Base-by-base conservation (phyloP, 352 stramenopile species). In the Pythium phragmiticola region DNA sequence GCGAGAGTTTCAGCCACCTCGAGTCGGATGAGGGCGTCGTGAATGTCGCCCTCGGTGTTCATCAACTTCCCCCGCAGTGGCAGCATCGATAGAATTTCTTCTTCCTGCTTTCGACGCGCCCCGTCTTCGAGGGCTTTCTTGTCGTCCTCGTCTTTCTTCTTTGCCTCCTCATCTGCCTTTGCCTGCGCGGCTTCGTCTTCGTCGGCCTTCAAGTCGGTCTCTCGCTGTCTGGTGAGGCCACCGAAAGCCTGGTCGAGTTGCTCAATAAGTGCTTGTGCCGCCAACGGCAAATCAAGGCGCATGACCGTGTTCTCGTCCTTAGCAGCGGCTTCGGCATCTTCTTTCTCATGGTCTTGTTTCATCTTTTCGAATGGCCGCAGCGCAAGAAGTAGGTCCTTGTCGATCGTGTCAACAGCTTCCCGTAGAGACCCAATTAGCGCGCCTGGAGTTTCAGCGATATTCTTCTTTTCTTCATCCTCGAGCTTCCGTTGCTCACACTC, bases 301-400 rank as follows among this genome's bases (percentile, higher is more conserved):
- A 21, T 30, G 7, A 1, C 26, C 0, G 48, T 11, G n/a, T 55
- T 55, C 30, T 57, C 41, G 23, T 70, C 56, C 8, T 39, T 37
- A 30, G 58, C 51, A 9, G 52, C 43, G 33, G 62, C 51, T 1
- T 62, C 14, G 0, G 59, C 63, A 9, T 79, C 65, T 14, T 65
- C 57, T 14, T 73, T 56, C 9, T 81, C 67, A n/a, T 76, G 55
- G 45, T 78, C 72, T 36, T 72, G 65, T 34, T 61, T 61, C 36
- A 68, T 60, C 7, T 70, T 68, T 47, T 86, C 72, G 26, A 89
- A 87, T 14, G 80, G 80, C 37, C 80, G 77, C 4, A 87, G 46
- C 6, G 77, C 77, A 26, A 85, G 63, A 4, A 83, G 53, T 11
- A 89, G 52, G 11, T 68, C 66, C 34, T 78, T 71, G 34, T 77